Percentiles rank a stretch among this genome's conserved stretches.
Conservation (phyloP, 2,329 filamentous ascomycete genomes). For the Pestalotiopsis sp. region DNA sequence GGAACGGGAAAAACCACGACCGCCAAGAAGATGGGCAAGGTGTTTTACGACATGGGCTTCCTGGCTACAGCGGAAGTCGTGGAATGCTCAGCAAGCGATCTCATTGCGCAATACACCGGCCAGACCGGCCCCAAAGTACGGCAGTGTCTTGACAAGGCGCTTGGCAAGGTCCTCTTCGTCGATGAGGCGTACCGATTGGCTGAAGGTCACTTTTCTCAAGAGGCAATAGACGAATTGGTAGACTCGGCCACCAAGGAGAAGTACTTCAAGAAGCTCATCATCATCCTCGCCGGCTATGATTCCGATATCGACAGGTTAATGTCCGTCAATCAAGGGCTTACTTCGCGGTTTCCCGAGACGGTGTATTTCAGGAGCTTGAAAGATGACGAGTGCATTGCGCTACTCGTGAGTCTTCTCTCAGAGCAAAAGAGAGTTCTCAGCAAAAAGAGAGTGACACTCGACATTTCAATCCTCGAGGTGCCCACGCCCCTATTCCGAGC, state of each 20-base stretch:
- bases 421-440: slow-evolving; percentile 25
- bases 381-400: slow-evolving; percentile 43
- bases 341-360: slow-evolving; percentile 65
- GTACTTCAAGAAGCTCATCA: slow-evolving; percentile 62
- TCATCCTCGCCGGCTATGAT: slow-evolving; percentile 72
- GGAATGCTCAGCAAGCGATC: slow-evolving; percentile 68
- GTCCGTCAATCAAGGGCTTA: slow-evolving; percentile 62
- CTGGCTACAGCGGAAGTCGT: slow-evolving; percentile 61
- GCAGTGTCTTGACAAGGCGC: slow-evolving; percentile 50
- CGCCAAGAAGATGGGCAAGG: slow-evolving; percentile 73
- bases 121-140: slow-evolving; percentile 63
- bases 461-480: not conserved
- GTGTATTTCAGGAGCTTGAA: slow-evolving; percentile 56
- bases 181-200: slow-evolving; percentile 72
- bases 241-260: slow-evolving; percentile 55
- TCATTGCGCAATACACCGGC: slow-evolving; percentile 68
- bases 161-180: slow-evolving; percentile 71
- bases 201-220: slow-evolving; percentile 58
- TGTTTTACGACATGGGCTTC: slow-evolving; percentile 77
- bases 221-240: slow-evolving; percentile 57
- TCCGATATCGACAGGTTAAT: slow-evolving; percentile 67
- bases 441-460: slow-evolving; percentile 19
- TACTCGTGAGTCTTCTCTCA: slow-evolving; percentile 39
- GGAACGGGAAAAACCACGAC: slow-evolving; percentile 66
- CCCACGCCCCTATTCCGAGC: slow-evolving; percentile 23